Evolutionary conservation across 2,329 filamentous ascomycete species (phyloP).

Genomic region (Kalaharituber pfeilii): DNA sequence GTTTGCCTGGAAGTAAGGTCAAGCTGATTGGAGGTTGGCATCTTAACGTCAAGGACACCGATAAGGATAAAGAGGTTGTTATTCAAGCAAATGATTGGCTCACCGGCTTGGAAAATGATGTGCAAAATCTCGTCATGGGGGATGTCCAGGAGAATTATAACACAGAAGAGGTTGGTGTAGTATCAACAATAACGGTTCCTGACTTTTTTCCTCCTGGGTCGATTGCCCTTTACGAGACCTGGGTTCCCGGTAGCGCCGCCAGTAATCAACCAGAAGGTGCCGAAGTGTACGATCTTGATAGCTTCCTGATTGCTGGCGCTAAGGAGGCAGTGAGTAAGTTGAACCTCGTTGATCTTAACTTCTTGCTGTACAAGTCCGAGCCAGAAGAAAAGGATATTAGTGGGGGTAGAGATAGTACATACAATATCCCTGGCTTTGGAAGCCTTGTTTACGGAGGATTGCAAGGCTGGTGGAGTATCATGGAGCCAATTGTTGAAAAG

Average conservation of each 20-base stretch:
- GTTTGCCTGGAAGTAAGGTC: slow-evolving; percentile 66
- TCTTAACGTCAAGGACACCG: slow-evolving; percentile 67
- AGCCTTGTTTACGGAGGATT: slow-evolving; percentile 83
- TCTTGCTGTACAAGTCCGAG: slow-evolving; percentile 77
- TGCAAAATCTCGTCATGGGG: slow-evolving; percentile 12
- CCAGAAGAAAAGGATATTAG: slow-evolving; percentile 72
- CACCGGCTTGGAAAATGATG: slow-evolving; percentile 62
- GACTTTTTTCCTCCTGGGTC: slow-evolving; percentile 82
- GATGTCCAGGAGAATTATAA: slow-evolving; percentile 52
- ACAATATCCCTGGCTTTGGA: slow-evolving; percentile 68
- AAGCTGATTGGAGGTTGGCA: slow-evolving; percentile 81
- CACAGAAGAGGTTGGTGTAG: slow-evolving; percentile 52
- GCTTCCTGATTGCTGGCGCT: slow-evolving; percentile 67
- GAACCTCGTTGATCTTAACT: slow-evolving; percentile 71
- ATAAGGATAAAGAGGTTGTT: slow-evolving; percentile 47
- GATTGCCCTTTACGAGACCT: slow-evolving; percentile 89
- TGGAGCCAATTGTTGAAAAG: slow-evolving; percentile 66
- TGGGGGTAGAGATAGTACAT: slow-evolving; percentile 66
- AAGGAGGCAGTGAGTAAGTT: slow-evolving; percentile 60
- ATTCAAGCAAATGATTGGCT: slow-evolving; percentile 53
- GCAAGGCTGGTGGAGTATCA: slow-evolving; percentile 95
- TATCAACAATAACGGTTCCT: slow-evolving; percentile 63
- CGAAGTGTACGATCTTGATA: slow-evolving; percentile 48
- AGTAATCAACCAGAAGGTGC: slow-evolving; percentile 48
- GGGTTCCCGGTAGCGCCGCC: slow-evolving; percentile 49